Percentiles rank a stretch among this genome's conserved stretches.
Conservation (phyloP, 495 filamentous ascomycete genomes). For the Penicillium paradoxum region DNA sequence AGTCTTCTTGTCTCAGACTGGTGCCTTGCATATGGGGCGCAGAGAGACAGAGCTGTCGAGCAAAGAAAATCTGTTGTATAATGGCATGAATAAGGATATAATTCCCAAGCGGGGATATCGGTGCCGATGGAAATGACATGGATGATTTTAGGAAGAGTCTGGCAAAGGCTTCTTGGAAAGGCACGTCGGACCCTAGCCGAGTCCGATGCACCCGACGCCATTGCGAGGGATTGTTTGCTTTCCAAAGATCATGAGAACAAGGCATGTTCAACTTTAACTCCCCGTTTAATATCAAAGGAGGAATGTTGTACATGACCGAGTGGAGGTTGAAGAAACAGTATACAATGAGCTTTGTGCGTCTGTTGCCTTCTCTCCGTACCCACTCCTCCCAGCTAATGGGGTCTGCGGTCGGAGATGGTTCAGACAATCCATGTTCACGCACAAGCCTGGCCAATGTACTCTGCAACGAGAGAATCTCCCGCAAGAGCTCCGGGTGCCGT, state of each 20-base stretch:
- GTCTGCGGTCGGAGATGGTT: constrained; percentile 28
- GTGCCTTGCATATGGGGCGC: constrained; percentile 41
- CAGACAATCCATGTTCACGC: constrained; percentile 44
- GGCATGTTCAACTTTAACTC: constrained; percentile 50
- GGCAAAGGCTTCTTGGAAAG: constrained; percentile 48
- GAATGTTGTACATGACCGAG: constrained; percentile 51
- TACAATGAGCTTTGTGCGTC: constrained; percentile 49
- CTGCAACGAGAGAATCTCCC: constrained; percentile 47
- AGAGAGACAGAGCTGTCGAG: constrained; percentile 44
- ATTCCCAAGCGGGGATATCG: constrained; percentile 49
- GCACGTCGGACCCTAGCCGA: constrained; percentile 33
- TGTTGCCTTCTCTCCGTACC: constrained; percentile 44
- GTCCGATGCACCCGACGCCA: constrained; percentile 40
- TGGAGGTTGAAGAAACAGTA: constrained; percentile 54
- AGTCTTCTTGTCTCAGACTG: constrained; percentile 42
- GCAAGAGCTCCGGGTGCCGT: constrained; percentile 44
- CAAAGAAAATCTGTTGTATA: constrained; percentile 51
- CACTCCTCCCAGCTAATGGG: constrained; percentile 48
- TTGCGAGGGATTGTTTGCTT: constrained; percentile 41
- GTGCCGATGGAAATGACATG: constrained; percentile 43
- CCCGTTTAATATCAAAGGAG: constrained; percentile 47
- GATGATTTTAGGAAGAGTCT: constrained; percentile 41
- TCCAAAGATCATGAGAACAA: constrained; percentile 48
- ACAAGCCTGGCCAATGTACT: constrained; percentile 47
- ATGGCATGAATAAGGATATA: constrained; percentile 52